phyloP scores from a whole-genome alignment of 768 basidiomycete species.

The Paxillus involutus region DNA sequence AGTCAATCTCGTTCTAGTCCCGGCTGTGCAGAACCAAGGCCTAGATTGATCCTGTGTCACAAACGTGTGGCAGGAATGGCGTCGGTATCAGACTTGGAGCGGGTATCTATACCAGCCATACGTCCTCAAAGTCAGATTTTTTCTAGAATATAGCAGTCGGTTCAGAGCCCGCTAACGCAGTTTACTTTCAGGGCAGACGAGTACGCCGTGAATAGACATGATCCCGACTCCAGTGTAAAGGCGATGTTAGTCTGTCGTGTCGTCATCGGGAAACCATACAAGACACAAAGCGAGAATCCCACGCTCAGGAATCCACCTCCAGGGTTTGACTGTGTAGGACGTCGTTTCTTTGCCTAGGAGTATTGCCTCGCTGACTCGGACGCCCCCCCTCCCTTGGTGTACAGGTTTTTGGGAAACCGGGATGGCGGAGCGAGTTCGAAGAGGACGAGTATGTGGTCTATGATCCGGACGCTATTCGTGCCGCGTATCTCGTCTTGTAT shows the following conservation, averaged over 20 bases:
- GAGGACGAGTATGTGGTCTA: slow-evolving; percentile 29
- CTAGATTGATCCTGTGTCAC: no score
- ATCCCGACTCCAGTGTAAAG: slow-evolving; percentile 9
- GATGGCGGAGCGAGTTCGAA: slow-evolving; percentile 6
- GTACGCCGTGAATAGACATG: slow-evolving; percentile 11
- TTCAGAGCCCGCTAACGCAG: no score
- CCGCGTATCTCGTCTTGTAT: slow-evolving; percentile 27
- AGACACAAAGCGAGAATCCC: slow-evolving; percentile 5
- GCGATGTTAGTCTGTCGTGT: slow-evolving; percentile 26
- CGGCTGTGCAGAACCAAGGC: no score
- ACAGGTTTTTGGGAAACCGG: slow-evolving; percentile 17
- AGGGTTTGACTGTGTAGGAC: slow-evolving; percentile 23
- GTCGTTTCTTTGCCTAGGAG: neutral
- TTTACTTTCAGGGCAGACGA: slow-evolving; percentile 12
- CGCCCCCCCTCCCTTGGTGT: neutral
- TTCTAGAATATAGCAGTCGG: neutral
- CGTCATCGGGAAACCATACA: slow-evolving; percentile 16
- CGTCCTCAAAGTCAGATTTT: slow-evolving; percentile 23
- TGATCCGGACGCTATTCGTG: slow-evolving; percentile 21
- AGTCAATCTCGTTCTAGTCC: neutral
- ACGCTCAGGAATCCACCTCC: slow-evolving; percentile 12
- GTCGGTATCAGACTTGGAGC: slow-evolving; percentile 23
- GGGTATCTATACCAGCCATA: slow-evolving; percentile 21
- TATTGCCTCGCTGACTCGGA: neutral
- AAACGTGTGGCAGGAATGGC: slow-evolving; percentile 6